Conservation (phyloP, 2,329 filamentous ascomycete species). For the Phialophora chinensis region DNA sequence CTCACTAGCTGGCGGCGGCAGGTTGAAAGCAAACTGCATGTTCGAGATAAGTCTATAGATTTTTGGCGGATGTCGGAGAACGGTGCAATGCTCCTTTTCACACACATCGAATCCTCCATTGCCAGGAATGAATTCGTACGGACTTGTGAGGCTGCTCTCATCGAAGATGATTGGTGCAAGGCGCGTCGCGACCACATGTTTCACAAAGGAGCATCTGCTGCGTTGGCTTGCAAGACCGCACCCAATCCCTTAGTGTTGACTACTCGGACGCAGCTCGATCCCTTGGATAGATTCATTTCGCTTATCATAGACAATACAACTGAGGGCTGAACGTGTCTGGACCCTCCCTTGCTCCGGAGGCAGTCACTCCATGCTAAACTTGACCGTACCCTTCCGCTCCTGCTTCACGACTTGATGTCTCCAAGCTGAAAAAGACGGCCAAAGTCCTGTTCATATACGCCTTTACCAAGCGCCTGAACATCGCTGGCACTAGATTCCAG, state of each 20-base stretch:
- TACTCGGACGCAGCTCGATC: neutral
- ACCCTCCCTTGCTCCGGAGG: neutral
- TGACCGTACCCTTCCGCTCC: neutral
- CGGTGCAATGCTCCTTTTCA: constrained; percentile 1
- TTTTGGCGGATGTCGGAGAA: constrained; percentile 14
- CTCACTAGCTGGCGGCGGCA: constrained; percentile 9
- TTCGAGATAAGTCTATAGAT: constrained; percentile 21
- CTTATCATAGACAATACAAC: neutral
- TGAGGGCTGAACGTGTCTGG: neutral
- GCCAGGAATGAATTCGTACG: neutral
- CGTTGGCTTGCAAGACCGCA: constrained; percentile 8
- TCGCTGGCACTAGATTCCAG: neutral
- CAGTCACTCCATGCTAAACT: constrained; percentile 2
- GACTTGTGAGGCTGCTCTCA: neutral
- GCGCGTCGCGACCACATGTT: constrained; percentile 30
- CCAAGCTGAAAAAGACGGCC: neutral
- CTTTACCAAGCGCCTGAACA: too few relatives aligned
- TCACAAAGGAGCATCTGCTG: constrained; percentile 15
- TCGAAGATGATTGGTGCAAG: constrained; percentile 27
- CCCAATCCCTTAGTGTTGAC: constrained; percentile 5
- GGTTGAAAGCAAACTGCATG: constrained; percentile 16
- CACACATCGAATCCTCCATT: constrained; percentile 1
- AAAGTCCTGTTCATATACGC: neutral
- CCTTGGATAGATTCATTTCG: constrained; percentile 2
- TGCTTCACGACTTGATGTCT: neutral